Base-by-base conservation (phyloP, 179 eudicot species). In the Silene coronaria region DNA sequence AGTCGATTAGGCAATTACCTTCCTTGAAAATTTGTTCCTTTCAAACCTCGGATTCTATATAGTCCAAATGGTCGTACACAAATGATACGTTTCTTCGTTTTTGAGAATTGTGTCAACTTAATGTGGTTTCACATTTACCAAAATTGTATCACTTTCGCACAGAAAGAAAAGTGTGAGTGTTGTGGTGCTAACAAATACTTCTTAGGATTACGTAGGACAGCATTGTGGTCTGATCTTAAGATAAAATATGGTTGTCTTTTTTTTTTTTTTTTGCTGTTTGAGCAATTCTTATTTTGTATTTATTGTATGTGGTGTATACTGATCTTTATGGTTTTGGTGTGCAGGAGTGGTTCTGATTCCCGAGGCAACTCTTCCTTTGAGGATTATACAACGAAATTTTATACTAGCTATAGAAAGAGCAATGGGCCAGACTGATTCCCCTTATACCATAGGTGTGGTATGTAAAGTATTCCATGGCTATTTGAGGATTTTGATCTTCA, bases 331-430 rank as follows among this genome's bases (percentile, higher is more conserved):
- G 21, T 21, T 36, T 26, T 59, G 57, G 23, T 70, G 5, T 70
- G 75, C 85, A 95, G 97, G 97, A 45, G 96, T 87, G 38, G 99
- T 95, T 78, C 84, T 95, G 73, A 92, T 95, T 72, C 99, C 97
- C 2, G 99, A 87, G 79, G 95, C 95, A 73, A 90, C 86, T 77
- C 99, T 95, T 83, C 97, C 95, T 62, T 84, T 95, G 72, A 87
- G 97, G 87, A 90, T 92, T 67, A 76, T 89, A 72, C 85, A 88
- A 57, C 83, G 89, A 66, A 83, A 84, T 81, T 89, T 88, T 75
- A 85, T 90, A 68, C 84, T 85, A 74, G 89, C 91, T 78, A 76
- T 92, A 78, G 99, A 95, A 79, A 82, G 85, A 83, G 91, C 95
- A 19, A 79, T 90, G 87, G 78, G 79, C 78, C 98, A 85, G 77